phyloP scores from a whole-genome alignment of 495 filamentous ascomycete species.

The Tetracladium marchalianum region DNA sequence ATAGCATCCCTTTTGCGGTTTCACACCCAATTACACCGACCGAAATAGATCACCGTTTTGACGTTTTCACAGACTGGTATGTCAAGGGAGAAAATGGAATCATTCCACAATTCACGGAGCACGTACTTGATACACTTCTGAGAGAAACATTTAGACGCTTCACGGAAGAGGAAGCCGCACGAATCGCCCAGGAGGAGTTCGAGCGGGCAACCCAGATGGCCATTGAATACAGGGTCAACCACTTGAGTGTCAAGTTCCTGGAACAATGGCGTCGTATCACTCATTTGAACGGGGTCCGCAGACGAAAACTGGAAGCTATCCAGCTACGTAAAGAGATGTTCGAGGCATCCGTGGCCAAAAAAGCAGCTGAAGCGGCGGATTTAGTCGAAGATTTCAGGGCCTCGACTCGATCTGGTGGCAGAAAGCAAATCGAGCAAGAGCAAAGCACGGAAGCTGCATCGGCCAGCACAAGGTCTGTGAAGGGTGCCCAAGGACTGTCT shows the following conservation, averaged over 20 bases:
- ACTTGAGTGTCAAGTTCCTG: conserved; percentile 35
- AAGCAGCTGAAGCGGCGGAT: conserved; percentile 7
- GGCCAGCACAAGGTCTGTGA: no score
- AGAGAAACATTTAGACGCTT: conserved; percentile 22
- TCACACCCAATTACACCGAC: neutral
- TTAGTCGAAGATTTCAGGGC: conserved; percentile 19
- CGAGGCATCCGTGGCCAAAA: conserved; percentile 12
- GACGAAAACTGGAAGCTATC: conserved; percentile 15
- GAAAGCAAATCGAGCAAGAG: no score
- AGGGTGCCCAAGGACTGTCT: no score
- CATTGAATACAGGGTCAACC: conserved; percentile 16
- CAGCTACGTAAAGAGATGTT: conserved; percentile 13
- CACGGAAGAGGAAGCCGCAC: conserved; percentile 25
- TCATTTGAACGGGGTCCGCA: conserved; percentile 9
- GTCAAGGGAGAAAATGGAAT: conserved; percentile 15
- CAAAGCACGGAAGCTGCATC: no score
- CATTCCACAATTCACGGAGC: conserved; percentile 19
- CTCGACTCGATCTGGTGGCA: conserved; percentile 1
- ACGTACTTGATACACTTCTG: conserved; percentile 28
- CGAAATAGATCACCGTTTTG: conserved; percentile 1
- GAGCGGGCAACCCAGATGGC: conserved; percentile 27
- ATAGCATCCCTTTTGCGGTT: neutral
- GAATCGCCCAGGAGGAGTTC: conserved; percentile 29
- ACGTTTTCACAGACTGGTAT: conserved; percentile 12
- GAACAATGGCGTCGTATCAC: conserved; percentile 36